Evolutionary conservation across 208 protist species (phyloP), one percentile per base, ranked within the genome.

Genomic region (Leishmania major): DNA sequence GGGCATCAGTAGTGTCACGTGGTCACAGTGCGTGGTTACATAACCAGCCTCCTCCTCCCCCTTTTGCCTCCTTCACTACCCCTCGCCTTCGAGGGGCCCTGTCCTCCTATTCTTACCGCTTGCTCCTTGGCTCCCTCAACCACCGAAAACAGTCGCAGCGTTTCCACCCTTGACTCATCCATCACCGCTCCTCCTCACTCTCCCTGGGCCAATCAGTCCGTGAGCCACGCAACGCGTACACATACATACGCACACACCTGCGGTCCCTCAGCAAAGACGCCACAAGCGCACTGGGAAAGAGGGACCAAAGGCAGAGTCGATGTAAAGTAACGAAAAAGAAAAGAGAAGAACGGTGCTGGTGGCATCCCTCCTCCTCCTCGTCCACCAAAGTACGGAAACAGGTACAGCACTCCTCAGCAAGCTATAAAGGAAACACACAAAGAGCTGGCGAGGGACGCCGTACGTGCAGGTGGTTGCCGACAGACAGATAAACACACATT

Each of bases 301-400:
- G 55, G 67, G 55, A 78, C 57, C 25, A 45, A 49, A 5, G 53
- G 37, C 25, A 51, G 0, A 19, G n/a, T 25, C 3, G 37, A 47
- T 3, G 49, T 11, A 28, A 13, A 35, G 2, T 4, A 3, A 57
- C 6, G 17, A 67, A 79, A 70, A 74, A 75, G 66, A 80, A 66
- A 84, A 80, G n/a, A 76, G 67, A 84, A 80, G n/a, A 76, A 59
- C 55, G 22, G 15, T 37, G 15, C 7, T 13, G 11, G 1, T 2
- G 15, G n/a, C 45, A 15, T 37, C 60, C 13, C 49, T 69, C 35
- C 35, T 40, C 45, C 45, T 11, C 2, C 72, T 43, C 15, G 17
- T 3, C 15, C 75, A 55, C 25, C n/a, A 25, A 10, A 77, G 10
- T 1, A 49, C 28, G n/a, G 7, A 13, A 40, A n/a, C 10, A 49